phyloP scores from a whole-genome alignment of 176 grass and related monocot genomes.

The Oryza australiensis region DNA sequence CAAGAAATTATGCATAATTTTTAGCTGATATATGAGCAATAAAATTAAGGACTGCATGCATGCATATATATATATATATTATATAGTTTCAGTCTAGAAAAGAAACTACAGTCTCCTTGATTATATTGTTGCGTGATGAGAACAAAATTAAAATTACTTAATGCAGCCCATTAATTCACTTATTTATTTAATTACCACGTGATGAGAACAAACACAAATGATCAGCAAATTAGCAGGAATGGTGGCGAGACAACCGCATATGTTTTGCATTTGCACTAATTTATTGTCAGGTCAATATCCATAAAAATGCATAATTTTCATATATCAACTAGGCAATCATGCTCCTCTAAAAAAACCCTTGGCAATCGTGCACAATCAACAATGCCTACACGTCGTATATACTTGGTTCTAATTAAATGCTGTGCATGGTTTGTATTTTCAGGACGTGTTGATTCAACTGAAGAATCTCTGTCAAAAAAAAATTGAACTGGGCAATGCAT shows the following conservation, averaged over 20 bases:
- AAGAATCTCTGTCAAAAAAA: not conserved
- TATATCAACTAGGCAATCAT: conserved; percentile 29
- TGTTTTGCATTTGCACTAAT: conserved; percentile 4
- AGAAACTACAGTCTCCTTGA: not conserved
- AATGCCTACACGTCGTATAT: conserved; percentile 27
- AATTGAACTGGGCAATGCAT: not conserved
- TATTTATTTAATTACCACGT: conserved; percentile 19
- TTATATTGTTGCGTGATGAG: not conserved
- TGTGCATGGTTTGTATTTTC: not conserved
- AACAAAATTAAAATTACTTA: not conserved
- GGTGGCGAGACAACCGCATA: not conserved
- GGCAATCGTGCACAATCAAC: conserved; percentile 32
- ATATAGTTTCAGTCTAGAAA: not conserved
- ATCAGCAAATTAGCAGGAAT: not conserved
- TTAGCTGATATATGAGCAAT: conserved; percentile 6
- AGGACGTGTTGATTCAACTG: conserved; percentile 10
- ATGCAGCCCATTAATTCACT: not conserved
- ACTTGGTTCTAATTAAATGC: not conserved
- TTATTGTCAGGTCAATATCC: conserved; percentile 6
- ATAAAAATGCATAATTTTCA: not conserved
- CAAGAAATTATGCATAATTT: not conserved
- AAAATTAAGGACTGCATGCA: conserved; percentile 32
- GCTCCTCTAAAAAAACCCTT: too few relatives aligned
- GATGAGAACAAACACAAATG: conserved; percentile 28
- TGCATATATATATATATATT: not conserved